These are phyloP conservation scores for Candida verbasci DNA, from an alignment of 805 yeast species.

Conservation along the genomic window DNA sequence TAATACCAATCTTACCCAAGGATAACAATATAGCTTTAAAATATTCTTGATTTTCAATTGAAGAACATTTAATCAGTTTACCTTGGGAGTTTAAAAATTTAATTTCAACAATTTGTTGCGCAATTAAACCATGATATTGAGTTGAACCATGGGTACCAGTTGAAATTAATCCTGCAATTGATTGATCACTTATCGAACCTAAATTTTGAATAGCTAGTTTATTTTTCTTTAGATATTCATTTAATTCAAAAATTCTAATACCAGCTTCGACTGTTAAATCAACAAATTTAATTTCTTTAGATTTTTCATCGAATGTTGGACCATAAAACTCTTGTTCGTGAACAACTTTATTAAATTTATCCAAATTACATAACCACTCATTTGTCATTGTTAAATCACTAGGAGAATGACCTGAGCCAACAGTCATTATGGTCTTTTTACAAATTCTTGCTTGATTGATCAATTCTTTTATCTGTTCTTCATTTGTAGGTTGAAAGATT, in stretches of 20 bases:
- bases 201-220: slow-evolving; percentile 83
- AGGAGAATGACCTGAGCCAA: slow-evolving; percentile 96
- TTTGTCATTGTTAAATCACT: slow-evolving; percentile 82
- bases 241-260: slow-evolving; percentile 68
- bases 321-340: slow-evolving; percentile 43
- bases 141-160: slow-evolving; percentile 98
- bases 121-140: slow-evolving; percentile 84
- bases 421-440: slow-evolving; percentile 68
- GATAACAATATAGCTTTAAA: slow-evolving; percentile 83
- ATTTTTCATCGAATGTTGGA: slow-evolving; percentile 18
- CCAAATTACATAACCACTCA: slow-evolving; percentile 87
- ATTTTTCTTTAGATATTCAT: slow-evolving; percentile 55
- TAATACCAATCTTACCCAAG: slow-evolving; percentile 87
- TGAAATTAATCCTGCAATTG: slow-evolving; percentile 91
- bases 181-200: slow-evolving; percentile 92
- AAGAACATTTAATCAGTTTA: slow-evolving; percentile 61
- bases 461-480: slow-evolving; percentile 65
- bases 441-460: slow-evolving; percentile 60
- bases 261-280: slow-evolving; percentile 97
- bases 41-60: slow-evolving; percentile 55
- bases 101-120: slow-evolving; percentile 80
- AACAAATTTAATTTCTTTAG: slow-evolving; percentile 54
- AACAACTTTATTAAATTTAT: slow-evolving; percentile 60
- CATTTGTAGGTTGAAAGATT: slow-evolving; percentile 68
- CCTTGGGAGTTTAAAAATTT: slow-evolving; percentile 76